A percentile compares a stretch with the other conserved stretches of the same genome.
Conservation (phyloP, 202 grass and related monocot genomes). For the Saccharum hybrid region DNA sequence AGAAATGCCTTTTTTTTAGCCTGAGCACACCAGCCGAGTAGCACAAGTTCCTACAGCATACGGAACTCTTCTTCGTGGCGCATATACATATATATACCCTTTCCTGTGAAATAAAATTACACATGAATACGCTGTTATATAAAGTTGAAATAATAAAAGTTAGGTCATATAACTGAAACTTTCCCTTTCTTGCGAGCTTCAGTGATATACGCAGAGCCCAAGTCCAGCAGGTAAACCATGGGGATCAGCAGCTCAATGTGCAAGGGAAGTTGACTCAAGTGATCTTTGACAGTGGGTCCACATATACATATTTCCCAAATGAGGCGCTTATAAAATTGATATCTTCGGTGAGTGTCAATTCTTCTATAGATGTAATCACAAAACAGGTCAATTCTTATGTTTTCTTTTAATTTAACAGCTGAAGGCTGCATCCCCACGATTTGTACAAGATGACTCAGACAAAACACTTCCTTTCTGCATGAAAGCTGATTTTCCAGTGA, state of each 20-base stretch:
- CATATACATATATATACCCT: not conserved
- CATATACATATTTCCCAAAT: constrained; percentile 79
- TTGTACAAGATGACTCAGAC: constrained; percentile 81
- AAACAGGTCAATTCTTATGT: constrained; percentile 24
- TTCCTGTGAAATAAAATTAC: not conserved
- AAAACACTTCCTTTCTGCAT: constrained; percentile 76
- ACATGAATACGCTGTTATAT: not conserved
- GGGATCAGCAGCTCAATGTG: constrained; percentile 51
- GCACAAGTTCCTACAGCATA: not conserved
- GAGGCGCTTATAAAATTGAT: constrained; percentile 63
- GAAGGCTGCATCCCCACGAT: constrained; percentile 44
- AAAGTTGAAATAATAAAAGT: not conserved
- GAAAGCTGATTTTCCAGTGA: constrained; percentile 74
- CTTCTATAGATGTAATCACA: not conserved
- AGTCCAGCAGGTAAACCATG: constrained; percentile 65
- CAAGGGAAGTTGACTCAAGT: constrained; percentile 59
- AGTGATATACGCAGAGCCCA: constrained; percentile 65
- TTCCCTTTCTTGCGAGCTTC: constrained; percentile 27
- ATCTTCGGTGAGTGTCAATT: constrained; percentile 63
- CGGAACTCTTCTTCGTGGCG: not conserved
- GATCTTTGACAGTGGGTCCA: constrained; percentile 81
- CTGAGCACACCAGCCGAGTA: not conserved
- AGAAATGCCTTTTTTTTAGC: not conserved
- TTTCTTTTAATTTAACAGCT: constrained; percentile 55
- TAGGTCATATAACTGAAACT: constrained; percentile 14